Base-by-base conservation (phyloP, 2,329 filamentous ascomycete genomes). In the Mariannaea sp. region DNA sequence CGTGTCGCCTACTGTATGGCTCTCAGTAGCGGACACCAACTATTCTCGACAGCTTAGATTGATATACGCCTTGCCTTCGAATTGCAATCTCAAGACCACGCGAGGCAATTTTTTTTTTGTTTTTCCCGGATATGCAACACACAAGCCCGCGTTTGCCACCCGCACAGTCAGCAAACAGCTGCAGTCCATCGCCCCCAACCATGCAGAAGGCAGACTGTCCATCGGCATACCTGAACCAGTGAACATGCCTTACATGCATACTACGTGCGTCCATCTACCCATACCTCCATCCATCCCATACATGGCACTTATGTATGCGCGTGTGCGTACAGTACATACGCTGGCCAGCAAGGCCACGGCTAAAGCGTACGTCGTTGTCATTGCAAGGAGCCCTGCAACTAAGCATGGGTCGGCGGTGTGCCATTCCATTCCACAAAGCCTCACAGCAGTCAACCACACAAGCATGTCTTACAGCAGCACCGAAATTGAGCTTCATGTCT, bases 341-440 rank as follows among this genome's bases (percentile, higher is more conserved):
- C 8, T 24, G 22, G 8, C 22, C 22, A 24, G 22, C 22, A 24
- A 5, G n/a, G 22, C 8, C 4, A 30, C 8, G 14, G n/a, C 35
- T 6, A 10, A 26, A 24, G 35, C 32, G 24, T 43, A 30, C 19
- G 36, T 40, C 30, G 38, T 38, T 27, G 39, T 33, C 30, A 32
- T 19, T 24, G 5, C 35, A 10, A 24, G 19, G 20, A 20, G 24
- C 43, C 39, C 39, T 49, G 51, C 45, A 54, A 45, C 45, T 35
- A 44, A 40, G 24, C 20, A 16, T 27, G 32, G 45, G 32, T 43
- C 24, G 39, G 42, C 12, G 14, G 33, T 22, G n/a, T 39, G 14
- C 33, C 30, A 24, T 24, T 8, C 8, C 17, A 36, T 19, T 8
- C 8, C 17, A 36, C 22, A 22, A 19, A 36, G 26, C 44, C 39